phyloP scores from a whole-genome alignment of 2,329 filamentous ascomycete genomes.

The Cladophialophora bantiana region DNA sequence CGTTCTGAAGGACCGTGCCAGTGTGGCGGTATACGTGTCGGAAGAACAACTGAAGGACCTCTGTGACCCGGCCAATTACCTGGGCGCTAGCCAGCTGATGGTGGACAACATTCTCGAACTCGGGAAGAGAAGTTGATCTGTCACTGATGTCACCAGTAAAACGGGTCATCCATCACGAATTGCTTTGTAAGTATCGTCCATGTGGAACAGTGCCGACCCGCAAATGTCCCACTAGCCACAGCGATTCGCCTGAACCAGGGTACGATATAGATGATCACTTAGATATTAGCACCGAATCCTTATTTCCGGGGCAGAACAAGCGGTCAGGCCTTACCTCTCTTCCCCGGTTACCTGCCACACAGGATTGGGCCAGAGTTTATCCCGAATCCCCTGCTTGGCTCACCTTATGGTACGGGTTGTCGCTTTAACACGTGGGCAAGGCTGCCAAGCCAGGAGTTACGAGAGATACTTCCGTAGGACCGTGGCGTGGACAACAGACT shows the following conservation, averaged over 20 bases:
- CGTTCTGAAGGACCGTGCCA: conserved; percentile 48
- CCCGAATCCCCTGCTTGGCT: neutral
- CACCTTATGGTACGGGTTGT: neutral
- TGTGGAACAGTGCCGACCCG: too few species aligned
- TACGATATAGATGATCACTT: too few species aligned
- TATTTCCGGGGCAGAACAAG: neutral
- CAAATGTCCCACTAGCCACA: too few species aligned
- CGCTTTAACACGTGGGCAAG: neutral
- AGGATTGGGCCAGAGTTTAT: neutral
- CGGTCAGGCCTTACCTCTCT: neutral
- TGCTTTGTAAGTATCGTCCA: neutral
- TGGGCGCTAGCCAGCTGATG: conserved; percentile 41
- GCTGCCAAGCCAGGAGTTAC: conserved; percentile 2
- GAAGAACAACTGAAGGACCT: conserved; percentile 58
- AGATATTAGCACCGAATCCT: too few species aligned
- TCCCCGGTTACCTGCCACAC: neutral
- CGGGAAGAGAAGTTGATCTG: neutral
- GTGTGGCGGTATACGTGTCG: conserved; percentile 54
- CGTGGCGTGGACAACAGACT: neutral
- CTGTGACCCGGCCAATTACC: conserved; percentile 62
- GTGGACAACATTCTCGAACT: conserved; percentile 33
- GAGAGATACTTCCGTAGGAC: neutral
- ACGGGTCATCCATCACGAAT: neutral
- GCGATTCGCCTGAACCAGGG: too few species aligned
- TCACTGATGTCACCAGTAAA: neutral